Evolutionary conservation across 2,329 filamentous ascomycete species (phyloP).

Genomic region (Xylaria sp.): DNA sequence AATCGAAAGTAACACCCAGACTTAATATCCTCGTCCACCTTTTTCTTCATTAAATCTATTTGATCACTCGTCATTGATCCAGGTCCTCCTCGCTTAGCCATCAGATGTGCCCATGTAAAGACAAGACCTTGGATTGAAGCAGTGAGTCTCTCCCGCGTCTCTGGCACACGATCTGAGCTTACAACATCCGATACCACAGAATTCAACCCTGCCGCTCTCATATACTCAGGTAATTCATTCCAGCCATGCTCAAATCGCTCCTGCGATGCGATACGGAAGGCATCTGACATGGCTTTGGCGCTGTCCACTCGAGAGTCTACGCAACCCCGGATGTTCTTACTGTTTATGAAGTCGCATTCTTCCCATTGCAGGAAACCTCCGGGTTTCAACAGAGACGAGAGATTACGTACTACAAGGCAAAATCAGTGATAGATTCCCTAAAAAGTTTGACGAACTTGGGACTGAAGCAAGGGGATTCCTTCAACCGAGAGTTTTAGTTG

Average conservation of each 20-base stretch:
- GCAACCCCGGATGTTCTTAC: background rate
- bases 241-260: conserved; percentile 31
- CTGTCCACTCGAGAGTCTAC: conserved; percentile 3
- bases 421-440: too few species aligned
- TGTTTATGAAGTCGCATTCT: background rate
- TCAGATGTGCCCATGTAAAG: conserved; percentile 27
- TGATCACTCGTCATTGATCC: conserved; percentile 15
- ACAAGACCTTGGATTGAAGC: background rate
- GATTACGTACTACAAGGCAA: conserved; percentile 7
- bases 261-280: conserved; percentile 8
- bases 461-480: too few species aligned
- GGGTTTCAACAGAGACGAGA: conserved; percentile 25
- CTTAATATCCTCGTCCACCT: conserved; percentile 23
- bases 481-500: too few species aligned
- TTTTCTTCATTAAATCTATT: conserved; percentile 19
- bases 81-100: conserved; percentile 8
- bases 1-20: conserved; percentile 26
- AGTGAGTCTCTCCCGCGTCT: conserved; percentile 20
- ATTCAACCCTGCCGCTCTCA: conserved; percentile 22
- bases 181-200: conserved; percentile 9
- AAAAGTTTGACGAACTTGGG: too few species aligned
- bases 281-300: background rate
- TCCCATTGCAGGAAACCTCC: conserved; percentile 38
- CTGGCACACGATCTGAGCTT: conserved; percentile 29
- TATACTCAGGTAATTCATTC: conserved; percentile 23